Conservation (phyloP, 106 monocot genomes). For the Chionographis japonica region DNA sequence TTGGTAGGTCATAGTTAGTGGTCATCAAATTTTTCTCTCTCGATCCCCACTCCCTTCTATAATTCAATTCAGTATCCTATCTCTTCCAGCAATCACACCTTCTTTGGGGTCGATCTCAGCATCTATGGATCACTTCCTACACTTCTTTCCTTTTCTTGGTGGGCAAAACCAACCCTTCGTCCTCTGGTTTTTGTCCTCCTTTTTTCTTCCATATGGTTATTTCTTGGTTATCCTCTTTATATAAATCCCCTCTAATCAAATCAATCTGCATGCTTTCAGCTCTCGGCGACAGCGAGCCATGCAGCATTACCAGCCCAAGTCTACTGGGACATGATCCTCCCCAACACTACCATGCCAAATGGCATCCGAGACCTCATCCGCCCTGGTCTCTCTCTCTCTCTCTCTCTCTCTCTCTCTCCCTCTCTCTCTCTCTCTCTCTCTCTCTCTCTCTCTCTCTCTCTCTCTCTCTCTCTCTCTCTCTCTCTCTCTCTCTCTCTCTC, state of each 20-base stretch:
- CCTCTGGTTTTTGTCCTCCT: background rate
- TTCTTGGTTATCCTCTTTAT: background rate
- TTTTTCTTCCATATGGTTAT: background rate
- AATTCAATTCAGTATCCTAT: no score
- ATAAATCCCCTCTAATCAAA: no score
- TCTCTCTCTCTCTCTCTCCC: slow-evolving; percentile 2
- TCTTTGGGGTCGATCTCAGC: no score
- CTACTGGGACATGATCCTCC: slow-evolving; percentile 49
- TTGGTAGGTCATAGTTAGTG: no score
- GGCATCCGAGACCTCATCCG: slow-evolving; percentile 24
- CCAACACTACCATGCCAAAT: slow-evolving; percentile 54
- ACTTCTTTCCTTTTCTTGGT: slow-evolving; percentile 28
- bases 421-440: slow-evolving; percentile 3
- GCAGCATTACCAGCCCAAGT: slow-evolving; percentile 27
- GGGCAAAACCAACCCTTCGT: background rate
- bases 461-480: no score
- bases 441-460: background rate
- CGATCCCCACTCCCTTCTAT: no score
- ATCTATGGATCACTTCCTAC: slow-evolving; percentile 21
- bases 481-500: no score
- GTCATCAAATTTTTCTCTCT: no score
- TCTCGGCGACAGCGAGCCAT: slow-evolving; percentile 10
- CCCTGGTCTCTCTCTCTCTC: slow-evolving; percentile 18
- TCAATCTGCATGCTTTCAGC: background rate
- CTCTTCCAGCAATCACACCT: no score